These are phyloP conservation scores for Turritis glabra DNA, from an alignment of 345 rosid genomes.

Conservation along the genomic window DNA sequence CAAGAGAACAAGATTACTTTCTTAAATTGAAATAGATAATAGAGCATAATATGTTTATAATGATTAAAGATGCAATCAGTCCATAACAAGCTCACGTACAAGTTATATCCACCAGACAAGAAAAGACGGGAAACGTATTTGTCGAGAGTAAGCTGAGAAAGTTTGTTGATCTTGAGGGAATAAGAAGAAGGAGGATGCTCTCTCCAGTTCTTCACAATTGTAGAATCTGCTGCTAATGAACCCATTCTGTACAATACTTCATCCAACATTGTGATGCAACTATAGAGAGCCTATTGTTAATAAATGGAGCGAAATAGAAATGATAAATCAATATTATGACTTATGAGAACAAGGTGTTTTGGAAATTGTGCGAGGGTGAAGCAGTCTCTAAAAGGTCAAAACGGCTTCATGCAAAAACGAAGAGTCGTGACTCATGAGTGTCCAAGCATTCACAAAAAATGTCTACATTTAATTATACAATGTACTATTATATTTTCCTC, in stretches of 20 bases:
- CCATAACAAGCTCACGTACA: background rate
- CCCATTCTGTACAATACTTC: background rate
- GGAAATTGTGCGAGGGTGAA: background rate
- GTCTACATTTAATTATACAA: background rate
- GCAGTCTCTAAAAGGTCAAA: background rate
- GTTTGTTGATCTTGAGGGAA: background rate
- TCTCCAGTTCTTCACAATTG: background rate
- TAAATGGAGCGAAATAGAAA: background rate
- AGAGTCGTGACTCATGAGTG: background rate
- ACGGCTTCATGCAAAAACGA: background rate
- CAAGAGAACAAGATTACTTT: background rate
- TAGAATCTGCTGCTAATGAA: background rate
- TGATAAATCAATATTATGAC: background rate
- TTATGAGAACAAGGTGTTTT: background rate
- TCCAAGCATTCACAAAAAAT: background rate
- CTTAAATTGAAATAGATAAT: background rate
- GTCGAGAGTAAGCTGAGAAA: background rate
- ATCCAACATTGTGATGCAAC: background rate
- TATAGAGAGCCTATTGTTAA: background rate
- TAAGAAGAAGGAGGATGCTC: background rate
- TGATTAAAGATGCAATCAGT: background rate
- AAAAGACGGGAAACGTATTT: background rate
- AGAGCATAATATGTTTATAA: background rate
- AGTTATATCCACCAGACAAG: background rate
- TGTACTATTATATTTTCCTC: background rate